Evolutionary conservation across 208 protist species (phyloP).

Genomic region (Angomonas deanei): DNA sequence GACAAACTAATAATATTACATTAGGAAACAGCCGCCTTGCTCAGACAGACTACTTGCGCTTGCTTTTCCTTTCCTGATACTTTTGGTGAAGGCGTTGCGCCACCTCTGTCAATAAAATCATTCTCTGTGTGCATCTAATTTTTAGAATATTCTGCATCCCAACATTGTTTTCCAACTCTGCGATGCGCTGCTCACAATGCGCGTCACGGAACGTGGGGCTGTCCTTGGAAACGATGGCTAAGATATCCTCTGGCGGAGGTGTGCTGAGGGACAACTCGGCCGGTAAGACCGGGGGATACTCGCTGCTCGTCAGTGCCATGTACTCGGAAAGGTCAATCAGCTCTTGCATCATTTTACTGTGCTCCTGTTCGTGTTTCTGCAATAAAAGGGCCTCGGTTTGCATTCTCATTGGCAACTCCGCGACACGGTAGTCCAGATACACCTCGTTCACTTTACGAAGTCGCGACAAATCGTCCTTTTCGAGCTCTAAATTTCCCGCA

Average conservation of each 20-base stretch:
- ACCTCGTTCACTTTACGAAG: conserved; percentile 9
- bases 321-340: conserved; percentile 59
- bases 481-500: not conserved
- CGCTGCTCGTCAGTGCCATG: conserved; percentile 15
- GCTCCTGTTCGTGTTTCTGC: conserved; percentile 53
- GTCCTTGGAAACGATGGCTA: conserved; percentile 6
- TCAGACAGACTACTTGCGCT: not conserved
- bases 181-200: conserved; percentile 23
- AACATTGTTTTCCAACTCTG: conserved; percentile 24
- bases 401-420: conserved; percentile 74
- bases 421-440: conserved; percentile 36
- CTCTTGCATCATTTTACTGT: conserved; percentile 56
- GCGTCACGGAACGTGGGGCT: conserved; percentile 19
- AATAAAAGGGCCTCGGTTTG: conserved; percentile 54
- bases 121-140: conserved; percentile 5
- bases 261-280: not conserved
- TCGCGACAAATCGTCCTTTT: not conserved
- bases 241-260: conserved; percentile 15
- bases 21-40: too few relatives aligned
- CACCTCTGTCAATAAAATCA: not conserved
- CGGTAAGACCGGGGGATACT: conserved; percentile 7
- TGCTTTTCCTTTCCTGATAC: not conserved
- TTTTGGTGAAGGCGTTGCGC: not conserved
- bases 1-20: too few relatives aligned
- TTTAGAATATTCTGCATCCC: not conserved